Percentiles rank a stretch among this genome's conserved stretches.
Conservation (phyloP, 306 rosid species). For the Casuarina glauca region DNA sequence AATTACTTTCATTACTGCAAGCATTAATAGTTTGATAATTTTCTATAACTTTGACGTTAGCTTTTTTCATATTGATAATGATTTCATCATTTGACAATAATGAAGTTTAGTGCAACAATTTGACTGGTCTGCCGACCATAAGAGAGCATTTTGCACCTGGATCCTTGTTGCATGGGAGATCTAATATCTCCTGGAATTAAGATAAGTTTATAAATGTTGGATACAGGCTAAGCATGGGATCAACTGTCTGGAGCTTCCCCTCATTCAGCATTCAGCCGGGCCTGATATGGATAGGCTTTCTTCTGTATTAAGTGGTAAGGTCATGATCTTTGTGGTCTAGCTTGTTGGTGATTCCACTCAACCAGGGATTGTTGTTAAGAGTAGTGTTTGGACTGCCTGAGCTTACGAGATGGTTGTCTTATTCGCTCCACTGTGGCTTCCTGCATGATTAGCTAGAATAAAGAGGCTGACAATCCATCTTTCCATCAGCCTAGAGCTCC, state of each 20-base stretch:
- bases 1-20: no score
- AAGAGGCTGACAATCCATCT: no score
- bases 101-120: background rate
- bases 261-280: conserved; percentile 76
- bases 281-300: conserved; percentile 80
- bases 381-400: background rate
- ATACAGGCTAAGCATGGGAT: conserved; percentile 80
- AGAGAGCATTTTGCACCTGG: conserved; percentile 6
- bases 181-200: background rate
- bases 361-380: background rate
- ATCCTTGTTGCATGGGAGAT: conserved; percentile 3
- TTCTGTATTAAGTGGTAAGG: conserved; percentile 60
- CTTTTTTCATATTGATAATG: background rate
- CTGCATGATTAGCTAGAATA: background rate
- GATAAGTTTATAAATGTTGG: conserved; percentile 39
- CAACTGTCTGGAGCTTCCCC: conserved; percentile 96
- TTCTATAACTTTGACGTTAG: background rate
- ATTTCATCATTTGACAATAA: background rate
- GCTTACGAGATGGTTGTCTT: background rate
- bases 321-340: conserved; percentile 3
- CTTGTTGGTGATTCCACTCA: background rate
- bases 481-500: background rate
- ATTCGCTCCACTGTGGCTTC: background rate
- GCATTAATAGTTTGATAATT: background rate
- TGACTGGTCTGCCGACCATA: conserved; percentile 6